Percentiles rank a stretch among this genome's conserved stretches.
phyloP scores from a whole-genome alignment of 2,329 filamentous ascomycete species.

The Aspergillus versicolor region DNA sequence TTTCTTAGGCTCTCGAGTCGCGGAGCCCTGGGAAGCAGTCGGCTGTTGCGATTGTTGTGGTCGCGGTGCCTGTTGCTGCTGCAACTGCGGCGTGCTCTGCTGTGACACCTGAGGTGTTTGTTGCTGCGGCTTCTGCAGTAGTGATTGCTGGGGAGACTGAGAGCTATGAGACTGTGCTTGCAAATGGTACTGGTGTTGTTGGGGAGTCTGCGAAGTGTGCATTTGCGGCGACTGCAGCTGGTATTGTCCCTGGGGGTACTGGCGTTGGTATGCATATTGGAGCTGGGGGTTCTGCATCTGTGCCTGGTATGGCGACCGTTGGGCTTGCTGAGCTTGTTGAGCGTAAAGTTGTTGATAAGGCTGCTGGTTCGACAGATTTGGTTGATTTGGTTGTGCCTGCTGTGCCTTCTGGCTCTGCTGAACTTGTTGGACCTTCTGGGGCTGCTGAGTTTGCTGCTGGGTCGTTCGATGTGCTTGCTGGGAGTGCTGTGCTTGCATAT shows the following conservation, averaged over 20 bases:
- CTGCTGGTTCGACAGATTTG: conserved; percentile 15
- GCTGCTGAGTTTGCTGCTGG: conserved; percentile 6
- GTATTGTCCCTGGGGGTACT: conserved; percentile 18
- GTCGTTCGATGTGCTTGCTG: neutral
- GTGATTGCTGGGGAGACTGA: conserved; percentile 12
- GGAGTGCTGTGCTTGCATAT: neutral
- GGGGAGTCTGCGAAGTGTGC: neutral
- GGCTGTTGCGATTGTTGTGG: conserved; percentile 6
- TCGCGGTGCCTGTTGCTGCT: conserved; percentile 6
- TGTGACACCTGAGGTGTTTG: conserved; percentile 22
- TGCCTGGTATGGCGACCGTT: conserved; percentile 20
- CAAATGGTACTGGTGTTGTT: conserved; percentile 19
- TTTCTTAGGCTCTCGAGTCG: conserved; percentile 11
- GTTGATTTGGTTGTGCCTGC: conserved; percentile 11
- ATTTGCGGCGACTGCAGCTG: conserved; percentile 11
- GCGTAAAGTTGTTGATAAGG: conserved; percentile 6
- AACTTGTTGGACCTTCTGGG: conserved; percentile 12
- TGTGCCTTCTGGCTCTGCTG: conserved; percentile 17
- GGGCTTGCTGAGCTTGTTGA: conserved; percentile 17
- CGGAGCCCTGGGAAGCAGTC: conserved; percentile 4
- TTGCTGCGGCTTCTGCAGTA: conserved; percentile 12
- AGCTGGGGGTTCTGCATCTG: conserved; percentile 16
- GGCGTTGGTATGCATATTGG: conserved; percentile 7
- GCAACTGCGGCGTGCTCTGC: neutral
- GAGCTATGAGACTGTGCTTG: conserved; percentile 9